Conservation (phyloP, 257 asterid genomes). For the Solanum paucissectum region DNA sequence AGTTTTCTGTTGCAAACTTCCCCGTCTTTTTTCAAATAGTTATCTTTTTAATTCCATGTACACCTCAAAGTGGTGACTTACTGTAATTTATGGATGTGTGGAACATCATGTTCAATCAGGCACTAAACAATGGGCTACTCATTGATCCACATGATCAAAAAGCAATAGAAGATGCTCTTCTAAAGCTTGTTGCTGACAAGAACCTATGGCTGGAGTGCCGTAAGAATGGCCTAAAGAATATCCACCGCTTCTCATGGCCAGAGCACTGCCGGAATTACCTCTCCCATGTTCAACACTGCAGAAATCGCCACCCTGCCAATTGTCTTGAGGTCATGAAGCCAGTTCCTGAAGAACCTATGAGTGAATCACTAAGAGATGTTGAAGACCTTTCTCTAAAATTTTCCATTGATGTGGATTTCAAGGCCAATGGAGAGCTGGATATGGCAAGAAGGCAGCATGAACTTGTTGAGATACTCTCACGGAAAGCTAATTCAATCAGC, state of each 20-base stretch:
- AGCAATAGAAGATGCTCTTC: conserved; percentile 49
- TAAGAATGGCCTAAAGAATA: conserved; percentile 45
- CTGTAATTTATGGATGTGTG: not conserved
- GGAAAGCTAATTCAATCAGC: conserved; percentile 21
- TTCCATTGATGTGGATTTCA: conserved; percentile 44
- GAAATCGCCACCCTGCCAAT: conserved; percentile 31
- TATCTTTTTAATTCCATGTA: not conserved
- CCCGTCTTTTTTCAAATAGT: not conserved
- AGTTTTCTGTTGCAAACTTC: not conserved
- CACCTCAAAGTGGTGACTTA: not conserved
- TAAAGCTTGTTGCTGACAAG: conserved; percentile 58
- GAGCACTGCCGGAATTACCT: conserved; percentile 65
- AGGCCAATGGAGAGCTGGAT: conserved; percentile 36
- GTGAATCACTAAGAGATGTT: conserved; percentile 46
- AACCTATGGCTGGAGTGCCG: conserved; percentile 55
- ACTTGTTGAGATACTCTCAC: conserved; percentile 33
- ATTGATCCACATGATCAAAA: conserved; percentile 57
- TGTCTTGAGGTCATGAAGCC: conserved; percentile 33
- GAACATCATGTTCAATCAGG: conserved; percentile 20
- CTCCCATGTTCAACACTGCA: conserved; percentile 40
- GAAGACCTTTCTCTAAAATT: conserved; percentile 51
- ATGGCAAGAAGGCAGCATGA: conserved; percentile 31
- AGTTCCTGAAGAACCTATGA: conserved; percentile 47
- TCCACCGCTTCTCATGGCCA: conserved; percentile 62
- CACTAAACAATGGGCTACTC: conserved; percentile 51